Percentiles rank a stretch among this genome's conserved stretches.
These are phyloP conservation scores for Neopestalotiopsis sp. DNA, from an alignment of 2,329 filamentous ascomycete species.

Conservation along the genomic window DNA sequence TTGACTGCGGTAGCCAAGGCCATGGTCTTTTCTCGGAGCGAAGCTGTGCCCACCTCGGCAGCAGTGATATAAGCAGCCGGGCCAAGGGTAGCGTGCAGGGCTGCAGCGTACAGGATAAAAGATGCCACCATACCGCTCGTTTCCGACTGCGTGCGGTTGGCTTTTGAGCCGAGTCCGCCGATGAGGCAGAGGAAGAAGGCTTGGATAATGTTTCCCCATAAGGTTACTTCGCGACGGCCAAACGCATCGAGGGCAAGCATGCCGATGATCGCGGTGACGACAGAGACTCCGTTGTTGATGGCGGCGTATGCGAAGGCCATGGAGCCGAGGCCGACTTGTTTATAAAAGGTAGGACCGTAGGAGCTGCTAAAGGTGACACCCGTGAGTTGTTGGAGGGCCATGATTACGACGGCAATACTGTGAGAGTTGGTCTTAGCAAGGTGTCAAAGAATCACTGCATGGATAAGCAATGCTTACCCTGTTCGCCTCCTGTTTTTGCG, in stretches of 20 bases:
- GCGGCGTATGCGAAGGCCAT: slow-evolving; percentile 17
- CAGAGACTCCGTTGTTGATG: slow-evolving; percentile 24
- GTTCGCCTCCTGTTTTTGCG: not conserved
- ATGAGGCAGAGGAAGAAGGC: slow-evolving; percentile 22
- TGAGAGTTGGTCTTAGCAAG: not conserved
- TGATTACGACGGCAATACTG: slow-evolving; percentile 18
- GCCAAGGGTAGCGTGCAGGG: slow-evolving; percentile 18
- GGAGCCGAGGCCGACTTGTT: slow-evolving; percentile 14
- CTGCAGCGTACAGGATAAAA: not conserved
- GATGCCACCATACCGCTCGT: not conserved
- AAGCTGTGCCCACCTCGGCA: slow-evolving; percentile 24
- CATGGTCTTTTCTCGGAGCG: slow-evolving; percentile 27
- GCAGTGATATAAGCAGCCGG: slow-evolving; percentile 27
- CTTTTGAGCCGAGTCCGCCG: slow-evolving; percentile 14
- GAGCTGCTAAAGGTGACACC: slow-evolving; percentile 17
- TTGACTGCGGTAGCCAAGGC: slow-evolving; percentile 27
- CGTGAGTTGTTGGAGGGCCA: slow-evolving; percentile 19
- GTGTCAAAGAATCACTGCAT: not conserved
- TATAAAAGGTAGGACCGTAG: slow-evolving; percentile 21
- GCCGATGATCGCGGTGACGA: slow-evolving; percentile 20
- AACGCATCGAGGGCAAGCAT: slow-evolving; percentile 24
- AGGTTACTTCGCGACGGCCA: slow-evolving; percentile 21
- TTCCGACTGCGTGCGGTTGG: not conserved
- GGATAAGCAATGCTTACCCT: not conserved
- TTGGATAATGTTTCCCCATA: slow-evolving; percentile 23